Conservation (phyloP, 305 asterid species). For the Andrographis paniculata region DNA sequence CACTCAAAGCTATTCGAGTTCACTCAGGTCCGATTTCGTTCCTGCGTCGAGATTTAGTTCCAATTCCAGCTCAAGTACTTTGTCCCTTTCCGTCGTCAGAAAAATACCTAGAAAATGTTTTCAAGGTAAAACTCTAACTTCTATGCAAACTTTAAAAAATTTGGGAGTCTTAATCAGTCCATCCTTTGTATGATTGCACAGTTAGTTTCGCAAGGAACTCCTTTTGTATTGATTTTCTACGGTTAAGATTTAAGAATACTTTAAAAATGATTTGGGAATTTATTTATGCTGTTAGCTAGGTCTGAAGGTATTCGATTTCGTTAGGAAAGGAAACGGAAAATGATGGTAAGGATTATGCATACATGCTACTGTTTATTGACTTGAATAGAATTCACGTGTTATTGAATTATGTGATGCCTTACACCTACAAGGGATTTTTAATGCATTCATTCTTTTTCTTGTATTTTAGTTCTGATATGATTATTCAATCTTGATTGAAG, state of each 20-base stretch:
- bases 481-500: no score
- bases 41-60: constrained; percentile 28
- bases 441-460: no score
- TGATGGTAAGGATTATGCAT: neutral
- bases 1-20: constrained; percentile 5
- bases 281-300: neutral
- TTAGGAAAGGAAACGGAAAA: neutral
- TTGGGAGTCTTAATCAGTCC: constrained; percentile 7
- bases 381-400: no score
- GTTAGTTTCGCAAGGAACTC: neutral
- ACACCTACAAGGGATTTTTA: no score
- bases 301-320: constrained; percentile 2
- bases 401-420: no score
- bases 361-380: neutral
- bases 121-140: constrained; percentile 27
- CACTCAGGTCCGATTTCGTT: constrained; percentile 19
- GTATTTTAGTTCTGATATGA: no score
- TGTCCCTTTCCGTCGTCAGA: constrained; percentile 32
- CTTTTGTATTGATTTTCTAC: no score
- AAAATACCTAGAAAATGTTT: constrained; percentile 29
- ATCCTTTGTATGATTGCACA: neutral
- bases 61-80: constrained; percentile 24
- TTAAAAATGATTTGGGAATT: constrained; percentile 1
- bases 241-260: no score
- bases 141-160: neutral